Evolutionary conservation across 768 basidiomycete species (phyloP).

Genomic region (Leucosporidium creatinivorum): DNA sequence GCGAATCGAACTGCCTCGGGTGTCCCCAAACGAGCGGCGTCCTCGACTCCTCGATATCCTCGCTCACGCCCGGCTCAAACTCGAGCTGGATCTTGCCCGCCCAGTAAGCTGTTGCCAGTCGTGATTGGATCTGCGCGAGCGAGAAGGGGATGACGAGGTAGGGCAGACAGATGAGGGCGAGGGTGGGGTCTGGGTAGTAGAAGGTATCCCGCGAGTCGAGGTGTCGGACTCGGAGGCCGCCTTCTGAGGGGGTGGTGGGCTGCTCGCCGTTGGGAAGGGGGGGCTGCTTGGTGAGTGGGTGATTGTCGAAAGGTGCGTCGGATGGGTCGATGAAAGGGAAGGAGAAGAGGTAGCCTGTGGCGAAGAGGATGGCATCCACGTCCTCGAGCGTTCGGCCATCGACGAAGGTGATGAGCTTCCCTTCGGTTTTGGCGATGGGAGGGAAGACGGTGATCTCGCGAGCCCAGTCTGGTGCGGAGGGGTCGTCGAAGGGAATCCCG

Average conservation of each 20-base stretch:
- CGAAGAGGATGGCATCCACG: conserved; percentile 42
- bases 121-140: conserved; percentile 28
- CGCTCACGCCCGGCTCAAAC: not conserved
- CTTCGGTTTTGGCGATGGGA: conserved; percentile 15
- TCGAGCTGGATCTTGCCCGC: not conserved
- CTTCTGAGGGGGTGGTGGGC: conserved; percentile 16
- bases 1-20: conserved; percentile 25
- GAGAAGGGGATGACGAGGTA: conserved; percentile 34
- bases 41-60: conserved; percentile 12
- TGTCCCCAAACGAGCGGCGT: conserved; percentile 7
- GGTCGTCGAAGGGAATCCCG: conserved; percentile 31
- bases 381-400: conserved; percentile 32
- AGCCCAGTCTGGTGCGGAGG: conserved; percentile 39
- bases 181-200: conserved; percentile 39
- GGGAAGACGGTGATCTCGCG: conserved; percentile 32
- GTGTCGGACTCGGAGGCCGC: conserved; percentile 38
- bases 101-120: conserved; percentile 19
- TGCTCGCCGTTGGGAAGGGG: not conserved
- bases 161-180: conserved; percentile 41
- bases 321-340: conserved; percentile 40
- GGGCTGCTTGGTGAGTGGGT: conserved; percentile 26
- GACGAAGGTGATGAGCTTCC: conserved; percentile 36
- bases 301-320: conserved; percentile 38
- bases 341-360: conserved; percentile 44
- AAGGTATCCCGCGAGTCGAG: conserved; percentile 43